Percentiles rank a stretch among this genome's conserved stretches.
Conservation (phyloP, 1,284 basidiomycete species). For the Fomitopsis schrenkii region DNA sequence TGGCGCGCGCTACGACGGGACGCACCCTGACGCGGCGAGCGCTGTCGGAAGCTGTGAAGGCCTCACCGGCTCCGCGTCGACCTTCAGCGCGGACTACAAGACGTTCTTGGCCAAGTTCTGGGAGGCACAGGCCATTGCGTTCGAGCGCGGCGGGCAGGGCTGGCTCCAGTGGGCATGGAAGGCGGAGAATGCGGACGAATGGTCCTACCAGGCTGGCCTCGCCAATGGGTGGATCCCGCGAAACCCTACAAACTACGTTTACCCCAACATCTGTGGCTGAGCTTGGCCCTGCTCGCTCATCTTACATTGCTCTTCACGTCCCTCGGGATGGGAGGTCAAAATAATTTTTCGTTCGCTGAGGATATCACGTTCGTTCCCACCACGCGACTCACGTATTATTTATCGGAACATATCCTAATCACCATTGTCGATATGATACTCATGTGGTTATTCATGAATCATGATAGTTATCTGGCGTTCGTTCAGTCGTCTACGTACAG, state of each 20-base stretch:
- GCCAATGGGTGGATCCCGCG: constrained; percentile 81
- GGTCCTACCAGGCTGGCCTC: constrained; percentile 78
- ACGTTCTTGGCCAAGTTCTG: constrained; percentile 78
- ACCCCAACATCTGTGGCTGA: constrained; percentile 44
- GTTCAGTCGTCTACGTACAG: too few species aligned
- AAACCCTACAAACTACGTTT: constrained; percentile 46
- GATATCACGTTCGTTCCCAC: too few species aligned
- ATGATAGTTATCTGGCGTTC: too few species aligned
- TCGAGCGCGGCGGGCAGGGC: constrained; percentile 52
- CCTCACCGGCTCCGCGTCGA: constrained; percentile 65
- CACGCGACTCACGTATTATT: too few species aligned
- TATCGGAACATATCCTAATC: too few species aligned
- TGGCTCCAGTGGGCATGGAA: constrained; percentile 70
- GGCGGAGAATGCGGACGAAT: constrained; percentile 67
- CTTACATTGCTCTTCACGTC: too few species aligned
- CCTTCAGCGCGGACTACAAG: constrained; percentile 81
- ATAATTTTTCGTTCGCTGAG: too few species aligned
- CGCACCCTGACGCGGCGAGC: constrained; percentile 55
- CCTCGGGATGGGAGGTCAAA: too few species aligned
- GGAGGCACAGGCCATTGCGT: constrained; percentile 78
- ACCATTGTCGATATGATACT: too few species aligned
- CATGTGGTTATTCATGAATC: too few species aligned
- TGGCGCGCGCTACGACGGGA: constrained; percentile 78
- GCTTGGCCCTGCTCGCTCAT: too few species aligned
- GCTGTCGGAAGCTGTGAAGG: constrained; percentile 69